Evolutionary conservation across 2,329 filamentous ascomycete species (phyloP), one percentile per base, ranked within the genome.

Genomic region (Aspergillus flavus): DNA sequence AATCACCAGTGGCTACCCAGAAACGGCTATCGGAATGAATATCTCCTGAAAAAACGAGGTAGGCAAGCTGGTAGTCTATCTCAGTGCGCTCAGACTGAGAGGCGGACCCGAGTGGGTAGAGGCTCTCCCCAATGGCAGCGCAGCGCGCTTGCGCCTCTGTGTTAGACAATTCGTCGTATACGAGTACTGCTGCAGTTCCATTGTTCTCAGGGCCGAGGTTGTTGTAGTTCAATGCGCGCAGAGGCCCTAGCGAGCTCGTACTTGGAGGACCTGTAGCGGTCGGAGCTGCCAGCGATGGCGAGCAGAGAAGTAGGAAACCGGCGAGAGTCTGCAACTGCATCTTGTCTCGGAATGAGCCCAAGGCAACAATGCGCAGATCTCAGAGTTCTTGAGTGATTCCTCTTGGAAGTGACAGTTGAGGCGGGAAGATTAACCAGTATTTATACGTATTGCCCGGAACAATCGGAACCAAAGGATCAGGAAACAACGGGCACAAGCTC

Each of bases 201-300:
- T 72, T 73, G 46, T 72, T 73, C 26, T 65, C 59, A 2, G 71
- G 58, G 21, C 62, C 66, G 19, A 73, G 52, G 41, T 72, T 65
- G 60, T 73, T 73, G 62, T 73, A 72, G 26, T 73, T 69, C 53
- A 72, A 52, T 12, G 64, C 55, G 34, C 68, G 70, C 3, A 73
- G 68, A 34, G 63, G 64, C 2, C 68, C 66, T 32, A 69, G 61
- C 16, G 69, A 67, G 43, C 36, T 50, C 26, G 58, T 59, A 48
- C 32, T 57, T 28, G 55, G 58, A 43, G 60, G 56, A 48, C 41
- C 52, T 50, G 34, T 34, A 39, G 59, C 54, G 12, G 66, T 59
- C 26, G 65, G 63, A 39, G 62, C 67, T 32, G 67, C 67, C 23
- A 59, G 16, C 19, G 67, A 65, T 7, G 41, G 56, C 11, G 54